Conservation (phyloP, 2,329 filamentous ascomycete genomes). For the Dothiorella sarmentorum region DNA sequence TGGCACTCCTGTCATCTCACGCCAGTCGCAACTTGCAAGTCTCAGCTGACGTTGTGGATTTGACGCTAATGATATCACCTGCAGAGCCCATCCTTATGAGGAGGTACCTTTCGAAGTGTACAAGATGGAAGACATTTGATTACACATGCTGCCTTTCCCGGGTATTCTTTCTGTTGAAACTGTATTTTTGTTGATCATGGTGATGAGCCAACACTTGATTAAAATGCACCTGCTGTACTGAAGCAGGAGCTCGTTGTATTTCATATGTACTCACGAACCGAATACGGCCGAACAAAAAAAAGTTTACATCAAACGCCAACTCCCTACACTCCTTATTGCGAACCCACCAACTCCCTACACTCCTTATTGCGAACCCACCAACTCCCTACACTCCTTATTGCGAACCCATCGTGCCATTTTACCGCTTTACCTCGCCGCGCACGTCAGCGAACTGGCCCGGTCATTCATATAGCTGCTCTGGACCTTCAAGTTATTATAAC, state of each 20-base stretch:
- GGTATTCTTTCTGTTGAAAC: too few species aligned
- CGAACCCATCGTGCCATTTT: not conserved
- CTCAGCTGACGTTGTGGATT: slow-evolving; percentile 12
- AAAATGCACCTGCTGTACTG: slow-evolving; percentile 20
- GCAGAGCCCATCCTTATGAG: slow-evolving; percentile 46
- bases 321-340: too few species aligned
- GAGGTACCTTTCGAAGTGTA: slow-evolving; percentile 46
- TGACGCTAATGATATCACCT: too few species aligned
- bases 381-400: too few species aligned
- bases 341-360: too few species aligned
- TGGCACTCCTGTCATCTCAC: too few species aligned
- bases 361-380: too few species aligned
- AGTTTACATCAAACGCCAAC: too few species aligned
- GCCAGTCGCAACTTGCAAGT: too few species aligned
- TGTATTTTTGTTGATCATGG: too few species aligned
- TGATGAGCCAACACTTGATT: slow-evolving; percentile 21
- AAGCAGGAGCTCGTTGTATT: not conserved
- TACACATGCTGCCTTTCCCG: not conserved
- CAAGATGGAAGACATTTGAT: slow-evolving; percentile 42
- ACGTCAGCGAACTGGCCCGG: not conserved
- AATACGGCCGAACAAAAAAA: not conserved
- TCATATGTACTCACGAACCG: not conserved
- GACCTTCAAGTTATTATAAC: not conserved
- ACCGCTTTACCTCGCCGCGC: not conserved
- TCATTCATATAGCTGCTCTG: not conserved